These are phyloP conservation scores for Euphorbia lathyris DNA, from an alignment of 345 rosid species.

Conservation along the genomic window DNA sequence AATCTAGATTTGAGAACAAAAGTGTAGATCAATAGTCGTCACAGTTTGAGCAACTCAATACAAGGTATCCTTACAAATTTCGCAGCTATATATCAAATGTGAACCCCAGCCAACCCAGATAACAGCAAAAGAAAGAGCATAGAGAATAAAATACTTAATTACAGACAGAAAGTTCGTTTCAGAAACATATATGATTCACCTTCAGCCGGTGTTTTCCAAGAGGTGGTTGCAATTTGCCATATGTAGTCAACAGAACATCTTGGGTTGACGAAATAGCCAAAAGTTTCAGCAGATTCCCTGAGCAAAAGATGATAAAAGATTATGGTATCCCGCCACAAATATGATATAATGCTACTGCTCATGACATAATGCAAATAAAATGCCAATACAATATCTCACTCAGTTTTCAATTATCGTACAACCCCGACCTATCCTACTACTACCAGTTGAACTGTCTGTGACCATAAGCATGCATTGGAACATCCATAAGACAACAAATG, in stretches of 20 bases:
- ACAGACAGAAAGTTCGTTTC: neutral
- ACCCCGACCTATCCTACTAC: neutral
- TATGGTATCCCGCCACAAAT: neutral
- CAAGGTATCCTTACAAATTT: neutral
- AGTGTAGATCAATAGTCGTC: neutral
- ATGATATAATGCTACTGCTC: neutral
- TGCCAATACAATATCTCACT: neutral
- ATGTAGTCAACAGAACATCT: constrained; percentile 61
- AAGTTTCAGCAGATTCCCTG: constrained; percentile 81
- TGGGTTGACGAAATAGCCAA: constrained; percentile 67
- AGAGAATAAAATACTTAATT: constrained; percentile 1
- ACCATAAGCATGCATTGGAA: neutral
- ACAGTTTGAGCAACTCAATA: neutral
- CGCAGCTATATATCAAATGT: constrained; percentile 2
- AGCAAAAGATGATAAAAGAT: constrained; percentile 18
- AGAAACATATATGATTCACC: constrained; percentile 36
- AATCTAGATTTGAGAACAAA: constrained; percentile 42
- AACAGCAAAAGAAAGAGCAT: constrained; percentile 4
- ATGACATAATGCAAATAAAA: neutral
- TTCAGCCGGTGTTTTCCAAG: constrained; percentile 89
- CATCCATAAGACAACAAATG: neutral
- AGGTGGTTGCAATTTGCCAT: constrained; percentile 92
- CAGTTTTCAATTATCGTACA: neutral
- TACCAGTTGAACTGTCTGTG: neutral
- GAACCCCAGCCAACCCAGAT: constrained; percentile 13